Evolutionary conservation across 192 early-diverging fungal species (phyloP), one percentile per base, ranked within the genome.

Genomic region (Podila epigama): DNA sequence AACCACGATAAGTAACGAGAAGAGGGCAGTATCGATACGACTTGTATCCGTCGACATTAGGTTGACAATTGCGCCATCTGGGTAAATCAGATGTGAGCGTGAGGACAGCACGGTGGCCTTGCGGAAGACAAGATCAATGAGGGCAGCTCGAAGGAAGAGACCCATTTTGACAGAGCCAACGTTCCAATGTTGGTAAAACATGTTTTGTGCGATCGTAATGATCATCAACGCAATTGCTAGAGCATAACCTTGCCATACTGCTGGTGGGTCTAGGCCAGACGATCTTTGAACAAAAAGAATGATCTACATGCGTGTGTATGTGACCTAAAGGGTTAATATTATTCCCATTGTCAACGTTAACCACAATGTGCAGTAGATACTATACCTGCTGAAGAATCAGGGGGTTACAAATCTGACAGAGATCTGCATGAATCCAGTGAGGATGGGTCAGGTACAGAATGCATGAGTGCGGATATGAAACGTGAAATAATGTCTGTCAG

Each of bases 41-140:
- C 53, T 58, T 37, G 61, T 51, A 22, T 86, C 84, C 0, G 79
- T 84, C 7, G 84, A 80, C 80, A 86, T 84, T 2, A 86, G 68
- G 56, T 86, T 86, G 60, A 81, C 68, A 29, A 86, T 77, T 3
- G 65, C 55, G 20, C 81, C 81, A 32, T 77, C 73, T 1, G 66
- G 65, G 28, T 77, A 77, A 27, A 63, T 48, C 41, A 77, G 66
- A 29, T 68, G 73, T 1, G 73, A 53, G 2, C 57, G 32, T 9
- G 73, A 63, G 5, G 73, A 77, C 33, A 77, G 48, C 8, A 32
- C 63, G 44, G 73, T 68, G 11, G 73, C 65, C 51, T 77, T 77
- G 20, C 73, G 27, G 56, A 68, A 77, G 42, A 77, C 66, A n/a
- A 77, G 54, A 44, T 77, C 66, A 56, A 77, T 77, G 11, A 77